Conservation (phyloP, 805 yeast species). For the Spathaspora passalidarum region DNA sequence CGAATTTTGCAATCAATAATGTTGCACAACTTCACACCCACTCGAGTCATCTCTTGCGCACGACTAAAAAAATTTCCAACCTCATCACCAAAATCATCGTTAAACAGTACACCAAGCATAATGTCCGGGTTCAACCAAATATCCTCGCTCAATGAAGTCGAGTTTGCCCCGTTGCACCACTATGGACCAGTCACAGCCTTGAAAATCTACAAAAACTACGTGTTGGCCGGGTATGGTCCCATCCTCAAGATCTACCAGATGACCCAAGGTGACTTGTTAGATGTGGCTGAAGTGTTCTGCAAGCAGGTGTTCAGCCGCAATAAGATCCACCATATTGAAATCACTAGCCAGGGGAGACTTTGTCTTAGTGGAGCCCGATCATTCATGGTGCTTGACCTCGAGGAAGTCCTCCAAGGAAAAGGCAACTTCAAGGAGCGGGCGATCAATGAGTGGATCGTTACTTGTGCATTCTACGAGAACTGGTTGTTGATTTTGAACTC, state of each 20-base stretch:
- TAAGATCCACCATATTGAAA: slow-evolving; percentile 76
- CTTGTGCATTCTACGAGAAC: slow-evolving; percentile 48
- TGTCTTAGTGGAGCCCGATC: slow-evolving; percentile 73
- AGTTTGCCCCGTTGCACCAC: slow-evolving; percentile 26
- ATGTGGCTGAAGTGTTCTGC: slow-evolving; percentile 33
- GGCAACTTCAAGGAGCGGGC: slow-evolving; percentile 40
- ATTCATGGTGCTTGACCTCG: slow-evolving; percentile 40
- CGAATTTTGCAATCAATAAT: neutral
- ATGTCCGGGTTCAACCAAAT: slow-evolving; percentile 5
- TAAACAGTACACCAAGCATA: neutral
- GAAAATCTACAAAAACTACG: slow-evolving; percentile 36
- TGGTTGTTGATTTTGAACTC: slow-evolving; percentile 62
- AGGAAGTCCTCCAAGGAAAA: slow-evolving; percentile 18
- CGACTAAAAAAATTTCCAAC: too few relatives aligned
- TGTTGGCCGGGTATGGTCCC: slow-evolving; percentile 72
- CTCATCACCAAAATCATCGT: slow-evolving; percentile 3
- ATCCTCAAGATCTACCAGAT: slow-evolving; percentile 41
- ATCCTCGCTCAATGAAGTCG: slow-evolving; percentile 12
- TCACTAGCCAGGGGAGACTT: slow-evolving; percentile 27
- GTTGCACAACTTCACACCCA: too few relatives aligned
- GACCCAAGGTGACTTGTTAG: slow-evolving; percentile 20
- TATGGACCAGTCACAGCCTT: slow-evolving; percentile 74
- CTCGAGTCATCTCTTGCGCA: too few relatives aligned
- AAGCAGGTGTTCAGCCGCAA: slow-evolving; percentile 59
- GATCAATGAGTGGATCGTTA: slow-evolving; percentile 77